A percentile compares a stretch with the other conserved stretches of the same genome.
Conservation (phyloP, 805 yeast genomes). For the Saturnispora ahearnii region DNA sequence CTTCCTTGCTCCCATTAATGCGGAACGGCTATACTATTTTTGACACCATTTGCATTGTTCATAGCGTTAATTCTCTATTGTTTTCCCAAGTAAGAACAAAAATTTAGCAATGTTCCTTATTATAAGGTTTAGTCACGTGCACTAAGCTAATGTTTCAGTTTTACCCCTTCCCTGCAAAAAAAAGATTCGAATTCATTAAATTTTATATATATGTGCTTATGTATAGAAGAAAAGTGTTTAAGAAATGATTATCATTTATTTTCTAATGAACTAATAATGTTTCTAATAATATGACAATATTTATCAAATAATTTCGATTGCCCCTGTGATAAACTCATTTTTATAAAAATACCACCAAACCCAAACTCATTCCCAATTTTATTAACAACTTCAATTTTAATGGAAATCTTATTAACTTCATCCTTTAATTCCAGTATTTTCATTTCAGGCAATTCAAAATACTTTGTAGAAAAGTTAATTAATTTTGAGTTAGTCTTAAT, state of each 20-base stretch:
- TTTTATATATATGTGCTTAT: too few species aligned
- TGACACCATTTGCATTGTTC: too few species aligned
- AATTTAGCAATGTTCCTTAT: too few species aligned
- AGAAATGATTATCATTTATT: not conserved
- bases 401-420: slow-evolving; percentile 5
- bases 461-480: not conserved
- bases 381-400: slow-evolving; percentile 20
- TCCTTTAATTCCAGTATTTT: slow-evolving; percentile 8
- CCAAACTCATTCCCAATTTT: slow-evolving; percentile 26
- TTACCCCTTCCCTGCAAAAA: too few species aligned
- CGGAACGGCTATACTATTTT: too few species aligned
- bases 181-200: too few species aligned
- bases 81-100: too few species aligned
- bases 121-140: too few species aligned
- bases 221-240: too few species aligned
- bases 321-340: slow-evolving; percentile 19
- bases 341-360: slow-evolving; percentile 26
- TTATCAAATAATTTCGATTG: slow-evolving; percentile 13
- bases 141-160: too few species aligned
- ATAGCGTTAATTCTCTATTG: too few species aligned
- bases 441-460: not conserved
- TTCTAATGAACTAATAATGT: not conserved
- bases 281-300: slow-evolving; percentile 13
- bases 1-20: too few species aligned
- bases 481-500: slow-evolving; percentile 2